These are phyloP conservation scores for Lasiodiplodia hormozganensis DNA, from an alignment of 2,329 filamentous ascomycete species.

Conservation along the genomic window DNA sequence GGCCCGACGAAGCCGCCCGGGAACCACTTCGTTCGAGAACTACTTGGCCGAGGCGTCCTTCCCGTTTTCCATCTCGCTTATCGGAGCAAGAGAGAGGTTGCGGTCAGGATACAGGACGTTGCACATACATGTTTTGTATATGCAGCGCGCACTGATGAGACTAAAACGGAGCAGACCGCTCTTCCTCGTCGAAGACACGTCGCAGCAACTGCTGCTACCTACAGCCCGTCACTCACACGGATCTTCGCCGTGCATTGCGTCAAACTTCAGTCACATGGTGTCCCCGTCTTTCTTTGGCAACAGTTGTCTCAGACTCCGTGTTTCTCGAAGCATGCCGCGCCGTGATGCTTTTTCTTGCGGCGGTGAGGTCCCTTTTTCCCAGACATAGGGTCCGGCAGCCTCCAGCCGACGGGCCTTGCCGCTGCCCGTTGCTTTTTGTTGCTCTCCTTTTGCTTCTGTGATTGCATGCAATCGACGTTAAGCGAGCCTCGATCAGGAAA, in stretches of 20 bases:
- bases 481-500: too few relatives aligned
- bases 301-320: not conserved
- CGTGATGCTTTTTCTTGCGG: not conserved
- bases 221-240: not conserved
- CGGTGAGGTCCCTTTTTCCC: not conserved
- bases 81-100: not conserved
- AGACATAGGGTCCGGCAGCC: not conserved
- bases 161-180: not conserved
- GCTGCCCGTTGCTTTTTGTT: not conserved
- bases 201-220: not conserved
- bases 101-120: not conserved
- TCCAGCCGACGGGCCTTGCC: slow-evolving; percentile 13
- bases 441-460: not conserved
- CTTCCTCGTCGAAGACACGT: slow-evolving; percentile 2
- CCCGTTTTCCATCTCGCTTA: not conserved
- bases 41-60: not conserved
- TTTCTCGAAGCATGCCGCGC: not conserved
- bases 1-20: slow-evolving; percentile 13
- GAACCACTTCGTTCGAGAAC: not conserved
- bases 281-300: not conserved
- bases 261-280: slow-evolving; percentile 16
- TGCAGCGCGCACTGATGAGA: not conserved
- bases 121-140: not conserved
- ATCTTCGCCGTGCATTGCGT: slow-evolving; percentile 23
- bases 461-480: not conserved